phyloP scores from a whole-genome alignment of 805 yeast genomes.

The Hemisphaericaspora nanyangensis region DNA sequence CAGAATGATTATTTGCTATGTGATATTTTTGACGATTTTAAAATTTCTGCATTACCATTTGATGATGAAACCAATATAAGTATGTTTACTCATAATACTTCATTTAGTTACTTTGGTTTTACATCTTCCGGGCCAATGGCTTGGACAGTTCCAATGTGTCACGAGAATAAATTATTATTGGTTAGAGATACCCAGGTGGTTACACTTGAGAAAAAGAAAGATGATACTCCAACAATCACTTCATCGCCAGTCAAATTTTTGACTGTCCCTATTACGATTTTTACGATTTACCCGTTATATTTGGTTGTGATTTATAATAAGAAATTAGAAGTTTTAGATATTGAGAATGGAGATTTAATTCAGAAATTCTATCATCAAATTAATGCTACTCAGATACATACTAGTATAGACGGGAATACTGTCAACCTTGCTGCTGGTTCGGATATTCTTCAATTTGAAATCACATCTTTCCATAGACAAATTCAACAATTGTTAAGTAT shows the following conservation, averaged over 20 bases:
- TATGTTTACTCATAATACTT: slow-evolving; percentile 16
- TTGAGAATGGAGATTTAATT: slow-evolving; percentile 29
- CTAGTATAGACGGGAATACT: slow-evolving; percentile 7
- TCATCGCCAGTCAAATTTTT: slow-evolving; percentile 20
- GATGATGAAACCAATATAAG: slow-evolving; percentile 16
- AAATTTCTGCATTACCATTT: slow-evolving; percentile 13
- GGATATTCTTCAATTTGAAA: slow-evolving; percentile 28
- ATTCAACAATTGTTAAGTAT: slow-evolving; percentile 32
- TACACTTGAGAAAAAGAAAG: slow-evolving; percentile 7
- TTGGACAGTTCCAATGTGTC: slow-evolving; percentile 16
- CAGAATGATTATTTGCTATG: slow-evolving; percentile 23
- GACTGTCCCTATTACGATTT: slow-evolving; percentile 21
- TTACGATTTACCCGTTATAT: slow-evolving; percentile 31
- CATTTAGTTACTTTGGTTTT: slow-evolving; percentile 40
- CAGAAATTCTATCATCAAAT: slow-evolving; percentile 33
- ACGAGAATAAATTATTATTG: slow-evolving; percentile 16
- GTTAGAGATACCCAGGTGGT: slow-evolving; percentile 33
- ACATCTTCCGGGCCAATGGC: slow-evolving; percentile 25
- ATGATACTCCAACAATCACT: slow-evolving; percentile 8
- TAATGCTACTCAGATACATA: slow-evolving; percentile 17
- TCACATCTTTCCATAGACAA: slow-evolving; percentile 27
- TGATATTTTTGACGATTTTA: slow-evolving; percentile 17
- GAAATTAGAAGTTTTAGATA: slow-evolving; percentile 31
- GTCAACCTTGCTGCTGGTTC: slow-evolving; percentile 24
- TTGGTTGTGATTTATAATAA: slow-evolving; percentile 28